Percentiles rank a stretch among this genome's conserved stretches.
Conservation (phyloP, 257 asterid species). For the Ligustrum vulgare region DNA sequence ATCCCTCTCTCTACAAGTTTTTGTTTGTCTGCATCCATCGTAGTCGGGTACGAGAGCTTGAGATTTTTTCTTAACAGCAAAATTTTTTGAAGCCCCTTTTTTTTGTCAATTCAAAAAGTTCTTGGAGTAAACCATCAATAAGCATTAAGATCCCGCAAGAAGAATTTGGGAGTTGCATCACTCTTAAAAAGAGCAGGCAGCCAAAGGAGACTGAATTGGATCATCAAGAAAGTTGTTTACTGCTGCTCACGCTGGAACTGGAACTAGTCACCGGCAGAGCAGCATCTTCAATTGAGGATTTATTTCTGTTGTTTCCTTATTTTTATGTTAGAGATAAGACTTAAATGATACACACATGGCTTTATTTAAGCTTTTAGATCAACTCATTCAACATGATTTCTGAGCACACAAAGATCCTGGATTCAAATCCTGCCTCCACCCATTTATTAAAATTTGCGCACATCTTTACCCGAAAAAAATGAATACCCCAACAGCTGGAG, state of each 20-base stretch:
- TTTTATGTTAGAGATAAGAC: neutral
- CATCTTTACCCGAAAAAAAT: no score
- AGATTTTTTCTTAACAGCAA: no score
- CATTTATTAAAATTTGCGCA: no score
- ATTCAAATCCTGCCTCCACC: neutral
- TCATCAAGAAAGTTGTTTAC: neutral
- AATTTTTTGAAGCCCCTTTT: neutral
- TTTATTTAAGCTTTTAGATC: neutral
- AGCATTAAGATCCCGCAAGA: neutral
- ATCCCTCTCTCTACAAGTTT: neutral
- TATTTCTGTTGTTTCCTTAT: neutral
- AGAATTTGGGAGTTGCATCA: neutral
- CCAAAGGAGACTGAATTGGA: neutral
- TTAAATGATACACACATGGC: neutral
- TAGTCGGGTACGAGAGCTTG: neutral
- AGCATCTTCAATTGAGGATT: neutral
- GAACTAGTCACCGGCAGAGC: neutral
- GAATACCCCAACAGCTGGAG: no score
- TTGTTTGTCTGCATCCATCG: neutral
- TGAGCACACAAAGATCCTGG: neutral
- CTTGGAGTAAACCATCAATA: neutral
- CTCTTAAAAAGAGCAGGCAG: neutral
- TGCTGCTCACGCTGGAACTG: neutral
- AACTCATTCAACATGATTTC: no score
- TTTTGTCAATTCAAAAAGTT: no score